Base-by-base conservation (phyloP, 768 basidiomycete species). In the Thelephora ganbajun region DNA sequence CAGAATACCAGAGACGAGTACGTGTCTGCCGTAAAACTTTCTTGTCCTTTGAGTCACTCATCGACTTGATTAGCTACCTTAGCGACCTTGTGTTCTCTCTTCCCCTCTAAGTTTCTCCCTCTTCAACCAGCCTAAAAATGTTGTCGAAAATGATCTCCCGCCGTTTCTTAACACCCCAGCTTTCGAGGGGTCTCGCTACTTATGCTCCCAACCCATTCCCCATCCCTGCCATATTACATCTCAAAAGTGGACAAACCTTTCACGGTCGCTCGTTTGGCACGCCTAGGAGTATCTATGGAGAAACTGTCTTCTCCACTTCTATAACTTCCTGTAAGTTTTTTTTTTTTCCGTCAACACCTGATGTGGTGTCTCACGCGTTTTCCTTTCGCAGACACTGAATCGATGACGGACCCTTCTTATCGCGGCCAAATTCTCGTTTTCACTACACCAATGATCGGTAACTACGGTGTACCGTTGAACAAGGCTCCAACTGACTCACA, bases 321-420 rank as follows among this genome's bases (percentile, higher is more conserved):
- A 99, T 99, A 63, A 99, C 96, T 1, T 96, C 92, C 35, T 99
- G 92, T 91, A 52, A 56, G 85, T 71, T 7, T 3, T 46, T 13
- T 22, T 47, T 48, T 46, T 48, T 46, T 26, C 13, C 42, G 2
- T 18, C 5, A 11, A 18, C 26, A 11, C 33, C 23, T 45, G 6
- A 43, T 14, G 26, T 48, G 33, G 11, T 13, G 33, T 1, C 46
- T 51, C 35, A 47, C 44, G 12, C 11, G 26, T 30, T 9, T 16
- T 11, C n/a, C 0, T 19, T 16, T 22, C 35, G n/a, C 59, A 94
- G 92, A 99, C 63, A 98, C 94, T 43, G 96, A 99, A 67, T 96
- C 91, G 6, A 97, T 99, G 96, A 99, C 96, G 34, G 96, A 99
- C 63, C 96, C 96, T 6, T 98, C 96, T 6, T 98, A 99, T 66